Percentiles rank a stretch among this genome's conserved stretches.
Evolutionary conservation across 352 stramenopile genomes (phyloP).

Genomic region (Globisporangium nagaii): DNA sequence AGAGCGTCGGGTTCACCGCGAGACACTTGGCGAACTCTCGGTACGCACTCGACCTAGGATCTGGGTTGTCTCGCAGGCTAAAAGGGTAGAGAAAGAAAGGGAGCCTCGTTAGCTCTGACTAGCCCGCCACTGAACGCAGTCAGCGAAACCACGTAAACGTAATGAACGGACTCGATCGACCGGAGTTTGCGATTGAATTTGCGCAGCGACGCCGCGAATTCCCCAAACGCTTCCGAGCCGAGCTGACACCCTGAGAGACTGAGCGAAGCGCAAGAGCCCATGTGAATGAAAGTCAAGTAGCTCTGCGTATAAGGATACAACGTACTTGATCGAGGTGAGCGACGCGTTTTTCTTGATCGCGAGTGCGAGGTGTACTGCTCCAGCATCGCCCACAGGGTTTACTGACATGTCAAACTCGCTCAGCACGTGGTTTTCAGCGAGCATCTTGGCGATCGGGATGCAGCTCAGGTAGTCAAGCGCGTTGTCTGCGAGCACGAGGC

Average conservation of each 20-base stretch:
- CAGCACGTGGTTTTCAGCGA: conserved; percentile 47
- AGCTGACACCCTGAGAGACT: conserved; percentile 39
- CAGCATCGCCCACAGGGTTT: conserved; percentile 49
- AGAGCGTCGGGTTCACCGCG: conserved; percentile 33
- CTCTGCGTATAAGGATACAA: not conserved
- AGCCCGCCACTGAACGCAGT: too few species aligned
- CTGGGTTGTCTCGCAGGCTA: conserved; percentile 35
- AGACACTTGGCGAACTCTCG: conserved; percentile 38
- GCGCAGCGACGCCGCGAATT: conserved; percentile 22
- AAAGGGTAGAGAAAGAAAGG: not conserved
- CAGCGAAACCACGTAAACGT: too few species aligned
- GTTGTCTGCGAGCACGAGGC: conserved; percentile 45
- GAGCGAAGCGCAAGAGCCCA: not conserved
- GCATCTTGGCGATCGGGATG: conserved; percentile 37
- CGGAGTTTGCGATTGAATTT: conserved; percentile 52
- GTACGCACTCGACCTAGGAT: conserved; percentile 37
- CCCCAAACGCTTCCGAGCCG: conserved; percentile 34
- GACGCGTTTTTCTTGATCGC: conserved; percentile 51
- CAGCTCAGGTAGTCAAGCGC: conserved; percentile 50
- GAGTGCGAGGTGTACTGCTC: conserved; percentile 28
- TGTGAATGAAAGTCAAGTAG: not conserved
- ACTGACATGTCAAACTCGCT: conserved; percentile 28
- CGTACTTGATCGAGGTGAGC: conserved; percentile 40
- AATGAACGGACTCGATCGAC: conserved; percentile 29
- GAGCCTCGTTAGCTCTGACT: not conserved